These are phyloP conservation scores for Pezizomycotina sp. DNA, from an alignment of 2,329 filamentous ascomycete genomes.

Conservation along the genomic window DNA sequence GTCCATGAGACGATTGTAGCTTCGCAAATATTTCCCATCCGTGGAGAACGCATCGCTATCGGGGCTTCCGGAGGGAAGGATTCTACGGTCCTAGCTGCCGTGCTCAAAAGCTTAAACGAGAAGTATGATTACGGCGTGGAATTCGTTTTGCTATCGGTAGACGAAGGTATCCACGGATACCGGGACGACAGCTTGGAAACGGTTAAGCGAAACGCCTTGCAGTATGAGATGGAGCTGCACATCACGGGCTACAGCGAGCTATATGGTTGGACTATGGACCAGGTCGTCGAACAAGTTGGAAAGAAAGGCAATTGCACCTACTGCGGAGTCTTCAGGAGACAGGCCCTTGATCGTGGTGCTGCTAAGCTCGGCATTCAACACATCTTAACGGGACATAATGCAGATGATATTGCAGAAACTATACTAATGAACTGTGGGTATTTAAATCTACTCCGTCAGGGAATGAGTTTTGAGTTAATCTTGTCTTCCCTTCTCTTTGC, in stretches of 20 bases:
- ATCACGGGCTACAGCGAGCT: slow-evolving; percentile 87
- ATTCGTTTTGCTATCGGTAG: slow-evolving; percentile 74
- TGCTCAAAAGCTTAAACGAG: slow-evolving; percentile 87
- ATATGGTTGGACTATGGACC: slow-evolving; percentile 99
- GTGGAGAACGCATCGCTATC: slow-evolving; percentile 77
- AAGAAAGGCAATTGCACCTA: slow-evolving; percentile 99
- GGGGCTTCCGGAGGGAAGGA: slow-evolving; percentile 96
- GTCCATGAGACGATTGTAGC: slow-evolving; percentile 80
- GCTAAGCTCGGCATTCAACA: slow-evolving; percentile 75
- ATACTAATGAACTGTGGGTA: slow-evolving; percentile 68
- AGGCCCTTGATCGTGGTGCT: slow-evolving; percentile 83
- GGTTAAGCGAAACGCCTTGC: slow-evolving; percentile 78
- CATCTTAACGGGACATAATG: slow-evolving; percentile 94
- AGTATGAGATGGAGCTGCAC: slow-evolving; percentile 81
- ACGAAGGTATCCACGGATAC: slow-evolving; percentile 95
- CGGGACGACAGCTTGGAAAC: slow-evolving; percentile 91
- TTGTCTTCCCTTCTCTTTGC: neutral
- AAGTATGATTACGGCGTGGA: slow-evolving; percentile 73
- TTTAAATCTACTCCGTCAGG: neutral
- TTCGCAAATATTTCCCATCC: slow-evolving; percentile 55
- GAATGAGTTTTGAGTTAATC: neutral
- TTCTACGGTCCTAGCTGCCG: slow-evolving; percentile 85
- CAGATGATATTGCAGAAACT: slow-evolving; percentile 92
- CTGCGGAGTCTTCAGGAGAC: slow-evolving; percentile 86
- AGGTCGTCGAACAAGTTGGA: slow-evolving; percentile 87